Percentiles rank a stretch among this genome's conserved stretches.
Evolutionary conservation across 441 rosid genomes (phyloP).

Genomic region (Syzygium syzygioides): DNA sequence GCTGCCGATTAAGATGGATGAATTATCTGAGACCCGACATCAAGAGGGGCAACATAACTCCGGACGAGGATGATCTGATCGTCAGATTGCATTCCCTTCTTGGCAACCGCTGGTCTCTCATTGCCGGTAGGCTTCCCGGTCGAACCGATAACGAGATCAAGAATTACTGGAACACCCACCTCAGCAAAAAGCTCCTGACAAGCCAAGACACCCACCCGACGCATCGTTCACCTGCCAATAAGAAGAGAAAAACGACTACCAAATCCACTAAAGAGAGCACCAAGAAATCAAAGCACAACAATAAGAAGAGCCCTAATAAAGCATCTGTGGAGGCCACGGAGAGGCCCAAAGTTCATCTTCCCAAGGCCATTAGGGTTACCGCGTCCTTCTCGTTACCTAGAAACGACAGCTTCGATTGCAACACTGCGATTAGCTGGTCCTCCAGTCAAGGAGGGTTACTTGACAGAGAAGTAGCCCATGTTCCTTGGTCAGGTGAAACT

Average conservation of each 20-base stretch:
- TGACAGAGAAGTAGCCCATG: background rate
- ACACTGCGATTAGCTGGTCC: background rate
- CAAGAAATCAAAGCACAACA: background rate
- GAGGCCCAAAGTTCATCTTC: constrained; percentile 36
- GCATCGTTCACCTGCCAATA: background rate
- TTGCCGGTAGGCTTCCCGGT: constrained; percentile 67
- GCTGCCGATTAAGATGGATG: constrained; percentile 75
- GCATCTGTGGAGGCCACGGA: background rate
- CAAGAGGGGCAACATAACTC: constrained; percentile 58
- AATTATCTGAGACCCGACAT: constrained; percentile 61
- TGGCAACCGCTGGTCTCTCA: constrained; percentile 72
- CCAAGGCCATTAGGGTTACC: constrained; percentile 31
- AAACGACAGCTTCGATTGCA: constrained; percentile 27
- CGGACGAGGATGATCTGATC: constrained; percentile 58
- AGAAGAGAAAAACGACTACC: constrained; percentile 6
- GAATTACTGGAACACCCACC: constrained; percentile 60
- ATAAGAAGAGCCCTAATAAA: background rate
- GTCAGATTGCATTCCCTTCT: constrained; percentile 52
- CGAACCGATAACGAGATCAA: constrained; percentile 79
- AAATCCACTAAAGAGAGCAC: background rate
- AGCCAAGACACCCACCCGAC: constrained; percentile 31
- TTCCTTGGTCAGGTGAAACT: background rate
- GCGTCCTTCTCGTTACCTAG: constrained; percentile 18
- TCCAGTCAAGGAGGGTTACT: constrained; percentile 8
- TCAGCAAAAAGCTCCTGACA: constrained; percentile 26